phyloP scores from a whole-genome alignment of 1,284 basidiomycete genomes.

The Cerrena zonata region DNA sequence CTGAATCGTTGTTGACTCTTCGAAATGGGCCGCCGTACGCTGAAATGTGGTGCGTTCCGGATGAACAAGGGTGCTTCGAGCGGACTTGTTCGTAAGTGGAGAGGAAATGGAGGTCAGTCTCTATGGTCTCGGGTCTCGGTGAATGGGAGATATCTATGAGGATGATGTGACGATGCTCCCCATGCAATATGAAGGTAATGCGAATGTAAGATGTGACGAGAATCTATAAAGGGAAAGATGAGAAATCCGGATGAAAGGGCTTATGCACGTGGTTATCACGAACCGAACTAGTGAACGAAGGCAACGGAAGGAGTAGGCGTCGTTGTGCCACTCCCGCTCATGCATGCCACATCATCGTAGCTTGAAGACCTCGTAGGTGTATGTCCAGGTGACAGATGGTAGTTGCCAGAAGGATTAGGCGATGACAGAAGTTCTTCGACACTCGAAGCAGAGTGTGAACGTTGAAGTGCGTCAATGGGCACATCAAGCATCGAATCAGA shows the following conservation, averaged over 20 bases:
- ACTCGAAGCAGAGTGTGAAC: slow-evolving; percentile 52
- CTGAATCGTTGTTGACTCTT: too few species aligned
- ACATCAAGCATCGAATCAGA: slow-evolving; percentile 28
- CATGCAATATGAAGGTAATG: background rate
- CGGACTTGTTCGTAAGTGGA: too few species aligned
- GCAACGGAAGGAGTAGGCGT: slow-evolving; percentile 11
- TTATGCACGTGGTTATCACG: too few species aligned
- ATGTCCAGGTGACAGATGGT: slow-evolving; percentile 18
- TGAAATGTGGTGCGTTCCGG: too few species aligned
- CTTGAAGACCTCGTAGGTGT: slow-evolving; percentile 28
- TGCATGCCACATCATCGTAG: slow-evolving; percentile 26
- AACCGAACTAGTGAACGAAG: slow-evolving; percentile 6
- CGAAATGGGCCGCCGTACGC: too few species aligned
- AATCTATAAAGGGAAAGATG: too few species aligned
- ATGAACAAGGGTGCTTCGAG: too few species aligned
- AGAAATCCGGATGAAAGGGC: too few species aligned
- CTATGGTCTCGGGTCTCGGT: too few species aligned
- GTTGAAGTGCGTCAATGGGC: slow-evolving; percentile 34
- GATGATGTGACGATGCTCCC: too few species aligned
- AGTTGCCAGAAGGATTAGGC: slow-evolving; percentile 15
- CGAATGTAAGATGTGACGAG: background rate
- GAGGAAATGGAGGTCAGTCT: background rate
- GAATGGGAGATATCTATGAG: too few species aligned
- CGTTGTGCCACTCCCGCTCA: slow-evolving; percentile 26
- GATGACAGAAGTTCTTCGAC: slow-evolving; percentile 44